These are phyloP conservation scores for Astrephomene gubernaculifera DNA, from an alignment of 139 green algal genomes.

Conservation along the genomic window DNA sequence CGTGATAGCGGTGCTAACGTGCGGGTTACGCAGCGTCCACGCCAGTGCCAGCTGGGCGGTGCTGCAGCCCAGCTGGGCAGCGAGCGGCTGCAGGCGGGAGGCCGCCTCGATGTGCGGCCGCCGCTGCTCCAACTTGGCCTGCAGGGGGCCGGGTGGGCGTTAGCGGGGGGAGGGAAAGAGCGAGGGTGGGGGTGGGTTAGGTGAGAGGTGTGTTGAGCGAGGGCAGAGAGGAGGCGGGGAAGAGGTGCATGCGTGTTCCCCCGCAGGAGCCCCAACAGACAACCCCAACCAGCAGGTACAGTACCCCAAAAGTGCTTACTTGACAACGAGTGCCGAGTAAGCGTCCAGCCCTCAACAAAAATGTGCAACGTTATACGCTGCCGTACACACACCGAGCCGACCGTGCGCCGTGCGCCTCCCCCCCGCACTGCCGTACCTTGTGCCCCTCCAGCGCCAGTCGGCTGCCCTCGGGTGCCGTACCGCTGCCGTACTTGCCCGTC, in stretches of 20 bases:
- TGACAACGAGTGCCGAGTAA: too few relatives aligned
- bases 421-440: constrained; percentile 65
- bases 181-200: too few relatives aligned
- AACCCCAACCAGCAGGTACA: too few relatives aligned
- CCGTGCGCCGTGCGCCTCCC: not conserved
- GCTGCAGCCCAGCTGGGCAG: constrained; percentile 73
- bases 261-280: too few relatives aligned
- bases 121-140: not conserved
- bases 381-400: too few relatives aligned
- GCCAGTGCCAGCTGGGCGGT: constrained; percentile 84
- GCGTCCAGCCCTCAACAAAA: too few relatives aligned
- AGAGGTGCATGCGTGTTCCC: too few relatives aligned
- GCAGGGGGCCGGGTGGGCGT: not conserved
- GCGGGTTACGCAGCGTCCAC: constrained; percentile 82
- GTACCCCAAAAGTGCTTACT: too few relatives aligned
- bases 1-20: constrained; percentile 86
- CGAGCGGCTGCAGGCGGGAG: constrained; percentile 73
- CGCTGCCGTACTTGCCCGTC: constrained; percentile 88
- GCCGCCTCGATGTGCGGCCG: constrained; percentile 27
- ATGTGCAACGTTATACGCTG: too few relatives aligned
- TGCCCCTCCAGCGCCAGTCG: constrained; percentile 77
- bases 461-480: constrained; percentile 69
- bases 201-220: too few relatives aligned
- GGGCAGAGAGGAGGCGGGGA: too few relatives aligned
- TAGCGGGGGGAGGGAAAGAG: not conserved